Evolutionary conservation across 176 grass and related monocot species (phyloP), one percentile per base, ranked within the genome.

Genomic region (Alloteropsis semialata): DNA sequence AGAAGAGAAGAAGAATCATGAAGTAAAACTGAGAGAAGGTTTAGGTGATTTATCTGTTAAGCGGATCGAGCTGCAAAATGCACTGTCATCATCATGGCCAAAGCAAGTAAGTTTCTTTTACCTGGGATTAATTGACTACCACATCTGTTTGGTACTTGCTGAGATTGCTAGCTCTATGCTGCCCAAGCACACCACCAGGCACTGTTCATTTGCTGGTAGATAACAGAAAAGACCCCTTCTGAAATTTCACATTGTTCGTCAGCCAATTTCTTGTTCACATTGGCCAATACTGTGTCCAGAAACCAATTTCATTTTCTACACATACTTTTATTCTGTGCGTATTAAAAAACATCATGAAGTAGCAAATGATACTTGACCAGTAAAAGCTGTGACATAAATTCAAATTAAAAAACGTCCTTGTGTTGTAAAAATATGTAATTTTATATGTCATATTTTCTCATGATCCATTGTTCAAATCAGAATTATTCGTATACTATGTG

Each of bases 1-100:
- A 69, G 93, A 98, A 81, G 96, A 96, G 55, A 98, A 98, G 82
- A 98, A 98, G 63, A 87, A 96, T 81, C 96, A 98, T 78, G 96
- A 92, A 54, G 85, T 92, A 55, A 98, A 93, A 76, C 66, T 98
- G 32, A 78, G 65, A 64, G 95, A 93, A 74, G 90, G 90, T 48
- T 89, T 98, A 82, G 90, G 86, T 78, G 90, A 95, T 89, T 86
- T 98, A 46, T 87, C 87, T 61, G 71, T 92, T 37, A 98, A 94
- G 87, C 90, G 89, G 6, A 93, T 98, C 87, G 96, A 98, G 77
- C 82, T 98, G 78, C 96, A 98, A 75, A 96, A 98, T 39, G 78
- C 93, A 69, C 72, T 92, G 57, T 92, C 95, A 51, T 97, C 90
- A 81, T 94, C 90, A 32, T 97, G 95, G 95, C 95, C 95, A 0